These are phyloP conservation scores for Dioszegia crocea DNA, from an alignment of 768 basidiomycete genomes.

Conservation along the genomic window DNA sequence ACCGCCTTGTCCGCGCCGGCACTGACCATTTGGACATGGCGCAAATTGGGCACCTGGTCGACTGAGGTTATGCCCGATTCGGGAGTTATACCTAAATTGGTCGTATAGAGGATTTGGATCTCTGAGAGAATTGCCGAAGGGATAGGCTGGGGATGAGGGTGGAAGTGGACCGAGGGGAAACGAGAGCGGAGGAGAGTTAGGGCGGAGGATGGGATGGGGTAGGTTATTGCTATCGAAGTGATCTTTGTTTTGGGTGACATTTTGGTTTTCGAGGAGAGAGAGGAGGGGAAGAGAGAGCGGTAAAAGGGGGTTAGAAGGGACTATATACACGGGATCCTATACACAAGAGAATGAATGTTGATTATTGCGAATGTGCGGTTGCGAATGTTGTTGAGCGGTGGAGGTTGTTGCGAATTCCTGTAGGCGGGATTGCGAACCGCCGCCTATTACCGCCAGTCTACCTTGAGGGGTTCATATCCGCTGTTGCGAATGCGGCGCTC, in stretches of 20 bases:
- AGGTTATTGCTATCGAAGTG: not conserved
- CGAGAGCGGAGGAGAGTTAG: slow-evolving; percentile 3
- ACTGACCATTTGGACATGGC: slow-evolving; percentile 36
- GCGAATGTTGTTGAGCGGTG: not conserved
- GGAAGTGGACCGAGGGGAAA: slow-evolving; percentile 26
- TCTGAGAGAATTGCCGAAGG: slow-evolving; percentile 4
- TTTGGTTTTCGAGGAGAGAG: not conserved
- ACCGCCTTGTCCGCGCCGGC: slow-evolving; percentile 31
- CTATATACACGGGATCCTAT: too few species aligned
- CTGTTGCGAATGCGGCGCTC: too few species aligned
- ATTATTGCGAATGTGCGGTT: not conserved
- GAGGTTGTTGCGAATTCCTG: not conserved
- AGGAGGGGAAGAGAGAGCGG: not conserved
- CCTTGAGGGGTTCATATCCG: too few species aligned
- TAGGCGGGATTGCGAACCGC: too few species aligned
- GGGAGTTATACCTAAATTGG: slow-evolving; percentile 17
- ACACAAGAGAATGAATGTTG: not conserved
- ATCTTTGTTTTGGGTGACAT: not conserved
- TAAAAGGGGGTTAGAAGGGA: too few species aligned
- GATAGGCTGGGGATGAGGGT: slow-evolving; percentile 12
- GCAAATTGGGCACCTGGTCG: slow-evolving; percentile 27
- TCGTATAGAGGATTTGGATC: slow-evolving; percentile 31
- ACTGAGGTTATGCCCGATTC: slow-evolving; percentile 17
- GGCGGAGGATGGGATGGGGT: slow-evolving; percentile 1
- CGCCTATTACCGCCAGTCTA: too few species aligned